Evolutionary conservation across 2,329 filamentous ascomycete species (phyloP), one percentile per base, ranked within the genome.

Genomic region (Aspergillus quadrilineatus): DNA sequence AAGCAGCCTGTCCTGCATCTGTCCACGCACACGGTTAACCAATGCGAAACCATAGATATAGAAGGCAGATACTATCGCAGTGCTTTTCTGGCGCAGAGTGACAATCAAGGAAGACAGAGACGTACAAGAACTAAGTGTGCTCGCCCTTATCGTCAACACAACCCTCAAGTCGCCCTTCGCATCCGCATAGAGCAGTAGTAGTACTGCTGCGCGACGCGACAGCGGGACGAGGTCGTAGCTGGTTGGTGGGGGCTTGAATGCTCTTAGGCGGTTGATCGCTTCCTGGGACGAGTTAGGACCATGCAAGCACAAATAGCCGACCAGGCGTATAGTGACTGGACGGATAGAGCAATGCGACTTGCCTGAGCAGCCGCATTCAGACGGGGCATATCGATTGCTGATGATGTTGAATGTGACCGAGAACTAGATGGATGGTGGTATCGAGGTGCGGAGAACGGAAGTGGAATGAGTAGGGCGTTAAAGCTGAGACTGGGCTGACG

Each of bases 161-260:
- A 86, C 82, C 59, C 82, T 84, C 57, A 97, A 77, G 63, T 96
- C 89, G 41, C 93, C 93, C 60, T 82, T 80, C 43, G 83, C 82
- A 73, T 97, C 93, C 36, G 92, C 90, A 71, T 94, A 97, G 1
- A 97, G 82, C 51, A 97, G 82, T 48, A 97, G 82, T 53, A 97
- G 77, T 41, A 97, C 93, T 26, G 93, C 92, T 12, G 93, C 93
- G 63, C 92, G 85, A 60, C 90, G 84, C 12, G 77, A 79, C 7
- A 85, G 67, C 1, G 84, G 84, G 42, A 84, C 79, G 49, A 77
- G 75, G 61, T 79, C 74, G 73, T 84, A 87, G 60, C 77, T 78
- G 6, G 83, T 85, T 7, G 81, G 77, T 41, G 82, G 83, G n/a
- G 83, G 76, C 12, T 73, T 71, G 65, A 85, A 87, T 36, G 75